phyloP scores from a whole-genome alignment of 139 green algal genomes.

The Chlamydomonas asymmetrica region DNA sequence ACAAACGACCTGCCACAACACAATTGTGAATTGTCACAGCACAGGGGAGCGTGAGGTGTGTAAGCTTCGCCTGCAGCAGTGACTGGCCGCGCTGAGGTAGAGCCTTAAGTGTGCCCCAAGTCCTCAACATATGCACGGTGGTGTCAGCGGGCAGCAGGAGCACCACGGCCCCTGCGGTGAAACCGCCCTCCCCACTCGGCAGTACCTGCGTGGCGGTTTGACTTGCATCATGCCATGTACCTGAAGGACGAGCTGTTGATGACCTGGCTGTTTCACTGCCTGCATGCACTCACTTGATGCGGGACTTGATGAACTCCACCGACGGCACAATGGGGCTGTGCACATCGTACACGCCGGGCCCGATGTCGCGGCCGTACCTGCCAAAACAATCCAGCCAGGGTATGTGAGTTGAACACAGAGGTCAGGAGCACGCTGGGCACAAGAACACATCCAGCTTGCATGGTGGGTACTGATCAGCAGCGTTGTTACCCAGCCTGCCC shows the following conservation, averaged over 20 bases:
- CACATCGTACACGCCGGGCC: constrained; percentile 90
- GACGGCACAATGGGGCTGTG: constrained; percentile 79
- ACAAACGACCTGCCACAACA: constrained; percentile 61
- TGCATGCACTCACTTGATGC: constrained; percentile 39
- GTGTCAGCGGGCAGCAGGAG: not conserved
- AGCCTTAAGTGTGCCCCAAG: not conserved
- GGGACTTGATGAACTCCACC: constrained; percentile 63
- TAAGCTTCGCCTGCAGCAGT: too few relatives aligned
- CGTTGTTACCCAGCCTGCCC: too few relatives aligned
- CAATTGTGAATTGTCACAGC: constrained; percentile 19
- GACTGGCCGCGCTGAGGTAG: not conserved
- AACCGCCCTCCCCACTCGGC: too few relatives aligned
- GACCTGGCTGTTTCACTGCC: not conserved
- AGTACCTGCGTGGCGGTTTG: too few relatives aligned
- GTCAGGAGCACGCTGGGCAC: too few relatives aligned
- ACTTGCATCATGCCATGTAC: not conserved
- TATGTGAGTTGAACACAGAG: too few relatives aligned
- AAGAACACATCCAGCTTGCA: too few relatives aligned
- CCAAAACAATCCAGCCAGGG: too few relatives aligned
- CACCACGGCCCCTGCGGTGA: too few relatives aligned
- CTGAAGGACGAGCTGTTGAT: not conserved
- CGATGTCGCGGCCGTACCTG: constrained; percentile 78
- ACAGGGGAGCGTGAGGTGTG: too few relatives aligned
- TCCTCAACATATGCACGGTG: not conserved
- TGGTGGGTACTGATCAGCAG: too few relatives aligned